phyloP scores from a whole-genome alignment of 768 basidiomycete species.

The Chalciporus piperatus region DNA sequence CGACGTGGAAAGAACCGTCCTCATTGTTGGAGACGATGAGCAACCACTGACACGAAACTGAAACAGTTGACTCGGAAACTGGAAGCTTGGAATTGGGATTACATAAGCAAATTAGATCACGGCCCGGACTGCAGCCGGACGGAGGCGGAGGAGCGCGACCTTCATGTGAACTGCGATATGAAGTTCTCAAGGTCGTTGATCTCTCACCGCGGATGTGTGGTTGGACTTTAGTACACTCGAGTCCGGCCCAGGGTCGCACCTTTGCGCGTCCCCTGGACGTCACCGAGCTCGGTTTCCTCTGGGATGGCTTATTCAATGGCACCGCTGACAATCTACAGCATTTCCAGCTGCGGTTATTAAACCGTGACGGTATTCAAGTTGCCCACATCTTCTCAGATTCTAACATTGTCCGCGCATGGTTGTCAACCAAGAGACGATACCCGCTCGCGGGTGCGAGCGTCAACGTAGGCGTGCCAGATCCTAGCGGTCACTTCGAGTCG shows the following conservation, averaged over 20 bases:
- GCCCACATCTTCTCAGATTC: constrained; percentile 24
- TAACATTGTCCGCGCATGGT: constrained; percentile 45
- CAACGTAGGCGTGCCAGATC: not conserved
- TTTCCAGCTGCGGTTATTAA: constrained; percentile 26
- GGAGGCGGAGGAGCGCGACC: too few species aligned
- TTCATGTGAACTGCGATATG: too few species aligned
- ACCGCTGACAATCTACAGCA: constrained; percentile 43
- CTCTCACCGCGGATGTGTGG: constrained; percentile 7
- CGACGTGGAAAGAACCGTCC: constrained; percentile 13
- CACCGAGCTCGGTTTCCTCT: constrained; percentile 42
- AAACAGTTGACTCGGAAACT: too few species aligned
- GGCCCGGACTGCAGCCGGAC: too few species aligned
- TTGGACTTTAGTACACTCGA: constrained; percentile 13
- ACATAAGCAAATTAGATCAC: too few species aligned
- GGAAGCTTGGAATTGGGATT: too few species aligned
- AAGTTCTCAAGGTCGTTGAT: not conserved
- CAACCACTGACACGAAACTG: not conserved
- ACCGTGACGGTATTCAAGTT: constrained; percentile 15
- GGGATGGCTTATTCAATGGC: constrained; percentile 39
- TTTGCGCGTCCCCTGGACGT: constrained; percentile 39
- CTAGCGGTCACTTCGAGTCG: not conserved
- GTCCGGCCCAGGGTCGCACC: constrained; percentile 4
- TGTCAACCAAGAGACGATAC: constrained; percentile 43
- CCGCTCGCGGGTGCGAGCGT: constrained; percentile 48
- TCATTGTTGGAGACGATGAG: not conserved